Evolutionary conservation across 352 stramenopile species (phyloP).

Genomic region (Globisporangium sylvaticum): DNA sequence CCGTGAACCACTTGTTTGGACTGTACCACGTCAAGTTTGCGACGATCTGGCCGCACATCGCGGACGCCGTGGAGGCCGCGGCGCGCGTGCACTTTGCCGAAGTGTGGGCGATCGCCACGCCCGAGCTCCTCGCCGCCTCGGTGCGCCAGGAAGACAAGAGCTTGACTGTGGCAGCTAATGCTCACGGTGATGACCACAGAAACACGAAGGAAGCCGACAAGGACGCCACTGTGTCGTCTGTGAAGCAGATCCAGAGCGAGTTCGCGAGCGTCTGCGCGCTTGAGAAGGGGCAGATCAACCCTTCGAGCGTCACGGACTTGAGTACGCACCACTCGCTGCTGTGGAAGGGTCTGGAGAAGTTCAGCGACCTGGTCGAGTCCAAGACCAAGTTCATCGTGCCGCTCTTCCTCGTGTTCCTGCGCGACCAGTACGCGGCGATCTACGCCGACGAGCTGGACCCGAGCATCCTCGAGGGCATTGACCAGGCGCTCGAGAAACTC

Average conservation of each 20-base stretch:
- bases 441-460: conserved; percentile 72
- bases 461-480: conserved; percentile 34
- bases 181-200: neutral
- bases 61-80: conserved; percentile 61
- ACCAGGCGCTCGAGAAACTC: conserved; percentile 47
- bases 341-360: conserved; percentile 78
- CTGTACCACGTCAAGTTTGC: conserved; percentile 89
- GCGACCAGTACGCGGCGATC: conserved; percentile 75
- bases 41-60: conserved; percentile 79
- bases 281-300: conserved; percentile 43
- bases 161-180: neutral
- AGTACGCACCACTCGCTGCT: conserved; percentile 74
- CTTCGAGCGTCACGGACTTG: conserved; percentile 53
- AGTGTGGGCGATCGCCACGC: conserved; percentile 55
- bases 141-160: conserved; percentile 34
- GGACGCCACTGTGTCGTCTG: neutral
- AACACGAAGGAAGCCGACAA: neutral
- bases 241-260: conserved; percentile 40
- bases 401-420: conserved; percentile 78
- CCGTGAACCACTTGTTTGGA: conserved; percentile 71
- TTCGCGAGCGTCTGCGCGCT: conserved; percentile 54
- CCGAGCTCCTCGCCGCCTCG: conserved; percentile 48
- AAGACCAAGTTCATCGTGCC: conserved; percentile 87
- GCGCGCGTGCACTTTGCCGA: conserved; percentile 51
- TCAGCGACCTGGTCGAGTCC: conserved; percentile 64